Evolutionary conservation across 768 basidiomycete genomes (phyloP), one percentile per base, ranked within the genome.

Genomic region (Mrakia gelida): DNA sequence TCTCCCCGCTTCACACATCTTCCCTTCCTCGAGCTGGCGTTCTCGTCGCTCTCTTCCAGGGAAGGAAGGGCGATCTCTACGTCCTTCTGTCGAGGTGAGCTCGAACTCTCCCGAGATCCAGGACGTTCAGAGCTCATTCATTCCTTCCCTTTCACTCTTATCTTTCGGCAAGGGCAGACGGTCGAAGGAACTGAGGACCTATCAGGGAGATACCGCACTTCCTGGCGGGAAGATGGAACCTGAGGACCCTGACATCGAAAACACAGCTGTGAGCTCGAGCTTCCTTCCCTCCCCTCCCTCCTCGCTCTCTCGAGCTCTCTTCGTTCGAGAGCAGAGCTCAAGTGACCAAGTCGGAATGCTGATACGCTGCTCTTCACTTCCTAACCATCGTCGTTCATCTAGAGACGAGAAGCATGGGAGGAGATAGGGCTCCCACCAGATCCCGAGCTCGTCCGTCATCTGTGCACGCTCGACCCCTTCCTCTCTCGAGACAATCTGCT

Each of bases 381-480:
- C 28, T 32, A 1, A 2, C 16, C 5, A 3, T 15, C 5, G 1
- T 34, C 11, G 18, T 23, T 59, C 30, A 13, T 7, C 11, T 45
- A 75, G 75, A n/a, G 76, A 23, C 68, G 76, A 16, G 76, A 77
- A 59, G 76, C 76, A 2, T 77, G 43, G 43, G 76, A 77, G 41
- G 76, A 77, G 16, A 71, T 62, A 2, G 71, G 59, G n/a, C 59
- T 77, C 28, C 76, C 76, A 8, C 54, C 67, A 15, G 75, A 75
- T 41, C 71, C 49, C 18, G 38, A 43, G 0, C 4, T 43, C 13
- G 52, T 71, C 8, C 16, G 5, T 5, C 45, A 56, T 54, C 38
- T 77, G 34, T 26, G 32, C 0, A 41, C 38, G 1, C 59, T 77
- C 34, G 34, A 71, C 10, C 76, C 76, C 4, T 70, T 71, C 56